Conservation (phyloP, 805 yeast species). For the Candida pini region DNA sequence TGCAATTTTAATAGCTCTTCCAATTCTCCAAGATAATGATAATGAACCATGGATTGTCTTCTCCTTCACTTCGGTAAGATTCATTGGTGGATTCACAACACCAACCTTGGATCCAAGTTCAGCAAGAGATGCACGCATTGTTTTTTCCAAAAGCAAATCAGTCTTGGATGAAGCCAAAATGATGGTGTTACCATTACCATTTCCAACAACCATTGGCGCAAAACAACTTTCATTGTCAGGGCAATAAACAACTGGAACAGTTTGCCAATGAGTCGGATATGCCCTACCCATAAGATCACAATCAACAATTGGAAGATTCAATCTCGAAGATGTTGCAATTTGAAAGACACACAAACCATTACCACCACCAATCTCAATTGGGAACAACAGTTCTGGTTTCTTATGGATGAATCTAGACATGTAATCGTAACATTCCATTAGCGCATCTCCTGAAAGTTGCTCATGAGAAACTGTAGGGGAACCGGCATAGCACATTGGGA, state of each 20-base stretch:
- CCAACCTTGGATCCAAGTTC: slow-evolving; percentile 37
- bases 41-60: slow-evolving; percentile 25
- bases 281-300: slow-evolving; percentile 46
- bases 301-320: slow-evolving; percentile 30
- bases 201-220: slow-evolving; percentile 22
- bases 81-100: slow-evolving; percentile 27
- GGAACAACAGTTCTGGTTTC: slow-evolving; percentile 30
- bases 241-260: slow-evolving; percentile 28
- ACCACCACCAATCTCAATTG: slow-evolving; percentile 41
- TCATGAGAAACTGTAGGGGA: slow-evolving; percentile 44
- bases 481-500: slow-evolving; percentile 36
- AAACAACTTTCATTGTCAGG: slow-evolving; percentile 9
- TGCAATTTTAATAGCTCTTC: slow-evolving; percentile 37
- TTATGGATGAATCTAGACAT: slow-evolving; percentile 24
- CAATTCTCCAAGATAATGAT: slow-evolving; percentile 44
- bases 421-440: slow-evolving; percentile 26
- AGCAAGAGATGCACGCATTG: slow-evolving; percentile 36
- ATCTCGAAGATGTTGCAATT: slow-evolving; percentile 10
- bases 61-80: slow-evolving; percentile 9
- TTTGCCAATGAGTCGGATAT: slow-evolving; percentile 39
- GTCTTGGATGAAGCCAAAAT: slow-evolving; percentile 28
- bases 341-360: slow-evolving; percentile 33
- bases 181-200: slow-evolving; percentile 38
- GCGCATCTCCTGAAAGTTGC: slow-evolving; percentile 35
- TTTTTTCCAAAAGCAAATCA: slow-evolving; percentile 32